Evolutionary conservation across 257 asterid species (phyloP), one percentile per base, ranked within the genome.

Genomic region (Datura wrightii): DNA sequence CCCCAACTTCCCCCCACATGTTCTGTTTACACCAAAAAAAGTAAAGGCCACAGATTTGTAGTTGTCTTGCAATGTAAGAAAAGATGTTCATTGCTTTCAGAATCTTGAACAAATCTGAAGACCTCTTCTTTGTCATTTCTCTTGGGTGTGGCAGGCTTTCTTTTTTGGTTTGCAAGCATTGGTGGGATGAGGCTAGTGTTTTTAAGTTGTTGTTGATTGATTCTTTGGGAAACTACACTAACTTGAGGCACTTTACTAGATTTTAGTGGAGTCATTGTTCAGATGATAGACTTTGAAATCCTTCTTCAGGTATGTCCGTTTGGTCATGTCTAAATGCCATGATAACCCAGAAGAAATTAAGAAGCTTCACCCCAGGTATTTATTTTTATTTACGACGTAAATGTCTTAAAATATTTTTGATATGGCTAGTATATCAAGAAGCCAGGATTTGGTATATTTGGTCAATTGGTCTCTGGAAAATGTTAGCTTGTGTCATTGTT

Each of bases 351-450:
- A 92, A 86, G 93, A 92, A 72, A 86, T 87, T 82, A 90, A 66
- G 86, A 89, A 79, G 89, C 91, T 89, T 53, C 99, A 97, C 90
- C 99, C 98, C 80, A 91, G 99, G 99, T 94, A 88, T 71, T 74
- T 59, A 79, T 79, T 56, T 24, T 78, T 24, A 82, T 80, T 84
- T 50, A 31, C 14, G 41, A 19, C 24, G 6, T 52, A 52, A 52
- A 78, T 31, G 18, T 78, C 63, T 78, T 52, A 63, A 78, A 31
- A 78, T 52, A 76, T 31, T 31, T 69, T 78, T 78, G 4, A 76
- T 76, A 15, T 31, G 62, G 82, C 60, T 76, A 50, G 82, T 50
- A 31, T 31, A 76, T 50, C 79, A 70, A 41, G 79, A 76, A 50
- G 62, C 82, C 62, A 48, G 2, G n/a, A 50, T 50, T 50, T 76